These are phyloP conservation scores for Juglanconis sp. DNA, from an alignment of 2,329 filamentous ascomycete species.

Conservation along the genomic window DNA sequence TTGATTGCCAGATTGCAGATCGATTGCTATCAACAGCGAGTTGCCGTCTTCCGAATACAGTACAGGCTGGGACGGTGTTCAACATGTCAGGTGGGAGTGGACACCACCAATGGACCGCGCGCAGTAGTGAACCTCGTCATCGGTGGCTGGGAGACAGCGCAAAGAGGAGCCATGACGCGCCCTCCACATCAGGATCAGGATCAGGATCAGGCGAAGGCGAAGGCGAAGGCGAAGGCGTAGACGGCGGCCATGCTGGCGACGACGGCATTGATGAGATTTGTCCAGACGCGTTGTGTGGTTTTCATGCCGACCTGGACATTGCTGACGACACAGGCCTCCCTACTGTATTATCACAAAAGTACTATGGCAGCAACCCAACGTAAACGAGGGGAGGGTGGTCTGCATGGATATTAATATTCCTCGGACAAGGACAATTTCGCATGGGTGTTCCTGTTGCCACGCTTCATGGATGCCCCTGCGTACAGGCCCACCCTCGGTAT, in stretches of 20 bases:
- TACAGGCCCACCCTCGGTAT: not conserved
- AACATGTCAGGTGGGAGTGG: not conserved
- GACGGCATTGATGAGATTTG: no score
- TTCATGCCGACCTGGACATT: no score
- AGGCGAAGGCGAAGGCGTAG: not conserved
- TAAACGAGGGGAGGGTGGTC: not conserved
- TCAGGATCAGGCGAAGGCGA: not conserved
- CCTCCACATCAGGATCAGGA: not conserved
- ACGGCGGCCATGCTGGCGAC: no score
- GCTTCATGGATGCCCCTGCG: not conserved
- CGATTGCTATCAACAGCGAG: not conserved
- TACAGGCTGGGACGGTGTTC: not conserved
- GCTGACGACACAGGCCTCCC: no score
- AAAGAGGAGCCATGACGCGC: slow-evolving; percentile 7
- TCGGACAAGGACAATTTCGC: not conserved
- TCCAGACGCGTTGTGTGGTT: no score
- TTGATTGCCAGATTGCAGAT: not conserved
- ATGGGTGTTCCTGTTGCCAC: not conserved
- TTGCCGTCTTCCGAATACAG: not conserved
- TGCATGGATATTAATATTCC: not conserved
- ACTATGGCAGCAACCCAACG: no score
- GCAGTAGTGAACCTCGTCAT: not conserved
- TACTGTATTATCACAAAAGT: not conserved
- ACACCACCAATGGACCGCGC: not conserved
- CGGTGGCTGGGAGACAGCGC: slow-evolving; percentile 1